Conservation (phyloP, 208 protist species). For the Kentomonas sorsogonicus region DNA sequence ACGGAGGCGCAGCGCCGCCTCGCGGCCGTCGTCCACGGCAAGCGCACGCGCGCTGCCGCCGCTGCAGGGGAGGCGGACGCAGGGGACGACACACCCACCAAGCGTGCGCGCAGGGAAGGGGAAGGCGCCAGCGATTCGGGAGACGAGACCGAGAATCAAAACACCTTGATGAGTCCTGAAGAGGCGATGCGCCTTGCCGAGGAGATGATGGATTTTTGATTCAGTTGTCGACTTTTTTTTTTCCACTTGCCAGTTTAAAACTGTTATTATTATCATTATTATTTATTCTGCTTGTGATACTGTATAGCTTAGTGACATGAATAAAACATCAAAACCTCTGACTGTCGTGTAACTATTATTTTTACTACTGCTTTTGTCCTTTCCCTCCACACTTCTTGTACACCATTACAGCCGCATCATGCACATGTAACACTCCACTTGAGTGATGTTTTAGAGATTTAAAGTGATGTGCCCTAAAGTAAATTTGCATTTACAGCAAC, state of each 20-base stretch:
- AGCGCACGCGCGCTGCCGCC: conserved; percentile 11
- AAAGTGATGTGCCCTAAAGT: too few relatives aligned
- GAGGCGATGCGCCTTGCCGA: conserved; percentile 73
- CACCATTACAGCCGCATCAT: too few relatives aligned
- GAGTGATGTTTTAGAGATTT: too few relatives aligned
- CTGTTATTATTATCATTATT: too few relatives aligned
- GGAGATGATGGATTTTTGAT: conserved; percentile 50
- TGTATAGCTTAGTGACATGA: too few relatives aligned
- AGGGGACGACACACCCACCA: neutral
- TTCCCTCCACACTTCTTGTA: conserved; percentile 2
- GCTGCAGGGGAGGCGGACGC: conserved; percentile 12
- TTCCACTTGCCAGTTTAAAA: too few relatives aligned
- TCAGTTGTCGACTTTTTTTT: neutral
- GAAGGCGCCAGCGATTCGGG: conserved; percentile 5
- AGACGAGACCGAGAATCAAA: conserved; percentile 15
- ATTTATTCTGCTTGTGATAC: too few relatives aligned
- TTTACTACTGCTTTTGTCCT: neutral
- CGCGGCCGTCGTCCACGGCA: conserved; percentile 47
- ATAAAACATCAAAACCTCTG: too few relatives aligned
- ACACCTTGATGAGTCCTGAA: conserved; percentile 27
- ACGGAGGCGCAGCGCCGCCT: conserved; percentile 44
- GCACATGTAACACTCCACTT: too few relatives aligned
- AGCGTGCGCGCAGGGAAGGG: neutral
- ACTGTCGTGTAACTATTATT: too few relatives aligned
- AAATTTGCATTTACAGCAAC: too few relatives aligned